Evolutionary conservation across 2,329 filamentous ascomycete genomes (phyloP).

Genomic region (Colletotrichum navitas): DNA sequence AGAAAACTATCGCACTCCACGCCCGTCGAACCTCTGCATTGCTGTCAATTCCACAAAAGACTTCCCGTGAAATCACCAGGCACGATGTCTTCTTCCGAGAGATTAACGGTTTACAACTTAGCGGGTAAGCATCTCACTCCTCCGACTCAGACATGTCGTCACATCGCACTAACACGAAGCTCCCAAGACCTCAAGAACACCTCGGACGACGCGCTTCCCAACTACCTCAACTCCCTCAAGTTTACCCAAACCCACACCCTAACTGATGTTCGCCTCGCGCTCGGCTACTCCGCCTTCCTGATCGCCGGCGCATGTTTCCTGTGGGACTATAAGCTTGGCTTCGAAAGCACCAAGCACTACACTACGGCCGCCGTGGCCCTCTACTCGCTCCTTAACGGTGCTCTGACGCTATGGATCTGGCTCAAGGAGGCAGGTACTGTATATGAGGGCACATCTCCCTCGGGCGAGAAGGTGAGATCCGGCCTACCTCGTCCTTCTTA

Average conservation of each 20-base stretch:
- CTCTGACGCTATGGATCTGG: conserved; percentile 87
- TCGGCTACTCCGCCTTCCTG: conserved; percentile 86
- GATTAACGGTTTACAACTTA: conserved; percentile 76
- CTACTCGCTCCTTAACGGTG: conserved; percentile 84
- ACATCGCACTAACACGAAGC: conserved; percentile 38
- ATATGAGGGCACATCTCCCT: conserved; percentile 78
- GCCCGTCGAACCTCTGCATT: background rate
- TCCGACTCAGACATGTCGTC: conserved; percentile 12
- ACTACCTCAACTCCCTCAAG: conserved; percentile 90
- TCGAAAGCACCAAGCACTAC: conserved; percentile 85
- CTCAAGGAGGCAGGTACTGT: conserved; percentile 84
- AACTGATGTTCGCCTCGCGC: conserved; percentile 82
- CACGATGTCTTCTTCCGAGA: conserved; percentile 62
- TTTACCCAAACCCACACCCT: conserved; percentile 87
- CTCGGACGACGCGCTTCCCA: conserved; percentile 91
- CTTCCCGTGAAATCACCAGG: background rate
- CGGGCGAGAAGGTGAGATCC: conserved; percentile 72
- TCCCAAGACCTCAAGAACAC: conserved; percentile 91
- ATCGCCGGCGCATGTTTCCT: conserved; percentile 88
- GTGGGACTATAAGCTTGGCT: conserved; percentile 92
- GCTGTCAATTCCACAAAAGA: background rate
- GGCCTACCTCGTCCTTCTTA: background rate
- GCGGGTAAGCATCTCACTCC: conserved; percentile 60
- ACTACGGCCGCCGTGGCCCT: conserved; percentile 82
- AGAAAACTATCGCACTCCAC: conserved; percentile 30